Base-by-base conservation (phyloP, 2,329 filamentous ascomycete genomes). In the Trichophyton rubrum region DNA sequence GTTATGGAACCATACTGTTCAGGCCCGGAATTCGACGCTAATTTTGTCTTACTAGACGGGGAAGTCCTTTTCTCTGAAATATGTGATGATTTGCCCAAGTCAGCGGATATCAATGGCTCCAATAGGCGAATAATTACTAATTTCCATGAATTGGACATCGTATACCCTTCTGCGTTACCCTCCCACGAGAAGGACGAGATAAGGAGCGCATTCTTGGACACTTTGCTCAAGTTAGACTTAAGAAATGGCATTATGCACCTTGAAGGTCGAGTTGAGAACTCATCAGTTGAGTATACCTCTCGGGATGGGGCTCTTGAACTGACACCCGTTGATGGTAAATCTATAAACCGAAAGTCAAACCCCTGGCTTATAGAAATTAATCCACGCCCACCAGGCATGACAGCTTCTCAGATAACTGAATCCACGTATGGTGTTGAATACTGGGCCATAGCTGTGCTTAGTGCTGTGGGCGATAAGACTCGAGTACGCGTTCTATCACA, bases 11-110 rank as follows among this genome's bases (percentile, higher is more conserved):
- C 66, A 9, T 78, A 77, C 59, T 62, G 72, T 20, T 69, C 71
- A 6, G 76, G 75, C 0, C 76, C 75, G 0, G 76, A 78, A 60
- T 67, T 78, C 1, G 75, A 77, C 61, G 72, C 68, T 55, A 77
- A 77, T 64, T 66, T 78, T 27, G 68, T 74, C 4, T 59, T 78
- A 0, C 64, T 67, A 13, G 67, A 77, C 56, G 74, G 74, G 0
- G 65, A 76, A 41, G 49, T 77, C 1, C 61, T 78, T 3, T 78
- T 76, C 63, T 71, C 63, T 61, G 73, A 78, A 41, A 64, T 76
- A 3, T 64, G 64, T 5, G 75, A 78, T 59, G 70, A 76, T 53
- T 73, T 75, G 58, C 74, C 75, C 6, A 70, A 73, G 51, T 47
- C 22, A 1, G 60, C 45, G 2, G 59, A 58, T 38, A 55, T 24